Evolutionary conservation across 2,329 filamentous ascomycete species (phyloP).

Genomic region (Fusarium compactum): DNA sequence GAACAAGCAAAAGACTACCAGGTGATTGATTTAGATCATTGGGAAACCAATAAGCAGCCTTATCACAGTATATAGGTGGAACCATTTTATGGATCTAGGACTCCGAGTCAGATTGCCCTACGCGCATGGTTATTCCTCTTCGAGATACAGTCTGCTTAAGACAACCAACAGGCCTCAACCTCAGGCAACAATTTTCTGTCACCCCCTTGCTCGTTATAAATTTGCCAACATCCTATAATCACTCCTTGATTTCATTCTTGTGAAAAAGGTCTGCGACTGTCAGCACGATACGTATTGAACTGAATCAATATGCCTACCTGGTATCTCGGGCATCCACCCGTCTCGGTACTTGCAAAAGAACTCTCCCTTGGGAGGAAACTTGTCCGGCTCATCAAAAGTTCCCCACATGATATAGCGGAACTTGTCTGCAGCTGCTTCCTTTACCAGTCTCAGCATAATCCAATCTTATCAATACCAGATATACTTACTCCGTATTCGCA

Average conservation of each 20-base stretch:
- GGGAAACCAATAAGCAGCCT: neutral
- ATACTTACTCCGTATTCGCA: slow-evolving; percentile 32
- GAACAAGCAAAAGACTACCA: neutral
- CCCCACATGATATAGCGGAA: slow-evolving; percentile 60
- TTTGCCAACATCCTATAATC: neutral
- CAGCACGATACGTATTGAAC: too few relatives aligned
- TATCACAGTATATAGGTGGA: neutral
- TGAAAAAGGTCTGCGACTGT: slow-evolving; percentile 11
- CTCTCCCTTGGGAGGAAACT: slow-evolving; percentile 64
- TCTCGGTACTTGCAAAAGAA: slow-evolving; percentile 64
- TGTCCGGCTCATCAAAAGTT: slow-evolving; percentile 62
- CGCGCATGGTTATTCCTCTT: too few relatives aligned
- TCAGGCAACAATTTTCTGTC: too few relatives aligned
- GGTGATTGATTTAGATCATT: neutral
- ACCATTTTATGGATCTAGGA: neutral
- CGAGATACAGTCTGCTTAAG: too few relatives aligned
- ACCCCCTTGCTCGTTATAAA: too few relatives aligned
- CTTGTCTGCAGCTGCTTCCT: slow-evolving; percentile 59
- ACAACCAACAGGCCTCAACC: too few relatives aligned
- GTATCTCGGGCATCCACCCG: slow-evolving; percentile 55
- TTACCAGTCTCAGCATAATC: neutral
- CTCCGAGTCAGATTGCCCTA: neutral
- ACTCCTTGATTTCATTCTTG: slow-evolving; percentile 30
- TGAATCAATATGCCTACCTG: neutral
- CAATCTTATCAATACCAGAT: fast-evolving